These are phyloP conservation scores for Ustilago hordei DNA, from an alignment of 1,284 basidiomycete genomes.

Conservation along the genomic window DNA sequence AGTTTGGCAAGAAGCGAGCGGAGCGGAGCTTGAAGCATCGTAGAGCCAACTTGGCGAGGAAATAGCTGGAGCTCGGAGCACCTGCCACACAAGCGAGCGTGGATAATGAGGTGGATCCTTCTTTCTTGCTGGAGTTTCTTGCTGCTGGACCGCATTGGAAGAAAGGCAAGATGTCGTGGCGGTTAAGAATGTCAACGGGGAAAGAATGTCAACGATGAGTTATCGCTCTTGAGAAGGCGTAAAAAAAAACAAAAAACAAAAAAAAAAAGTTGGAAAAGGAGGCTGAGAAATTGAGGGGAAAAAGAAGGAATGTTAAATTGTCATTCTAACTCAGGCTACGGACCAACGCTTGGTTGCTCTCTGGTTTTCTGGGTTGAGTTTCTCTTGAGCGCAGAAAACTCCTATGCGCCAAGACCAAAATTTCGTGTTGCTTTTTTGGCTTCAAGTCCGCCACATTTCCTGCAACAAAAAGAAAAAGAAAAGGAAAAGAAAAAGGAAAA, in stretches of 20 bases:
- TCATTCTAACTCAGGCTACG: too few relatives aligned
- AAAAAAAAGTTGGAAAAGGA: too few relatives aligned
- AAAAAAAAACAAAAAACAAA: too few relatives aligned
- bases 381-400: neutral
- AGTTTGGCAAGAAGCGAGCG: conserved; percentile 1
- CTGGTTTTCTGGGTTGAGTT: conserved; percentile 1
- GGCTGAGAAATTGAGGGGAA: too few relatives aligned
- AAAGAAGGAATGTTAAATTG: too few relatives aligned
- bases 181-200: neutral
- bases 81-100: neutral
- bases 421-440: neutral
- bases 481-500: too few relatives aligned
- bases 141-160: conserved; percentile 2
- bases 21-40: conserved; percentile 16
- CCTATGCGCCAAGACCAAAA: neutral
- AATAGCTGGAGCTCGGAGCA: too few relatives aligned
- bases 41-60: neutral
- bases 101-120: conserved; percentile 3
- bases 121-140: neutral
- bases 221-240: too few relatives aligned
- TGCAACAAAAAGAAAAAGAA: neutral
- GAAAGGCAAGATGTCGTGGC: neutral
- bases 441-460: conserved; percentile 2
- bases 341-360: too few relatives aligned
- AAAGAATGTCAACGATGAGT: neutral